phyloP scores from a whole-genome alignment of 257 asterid genomes.

The Gynochthodes officinalis region DNA sequence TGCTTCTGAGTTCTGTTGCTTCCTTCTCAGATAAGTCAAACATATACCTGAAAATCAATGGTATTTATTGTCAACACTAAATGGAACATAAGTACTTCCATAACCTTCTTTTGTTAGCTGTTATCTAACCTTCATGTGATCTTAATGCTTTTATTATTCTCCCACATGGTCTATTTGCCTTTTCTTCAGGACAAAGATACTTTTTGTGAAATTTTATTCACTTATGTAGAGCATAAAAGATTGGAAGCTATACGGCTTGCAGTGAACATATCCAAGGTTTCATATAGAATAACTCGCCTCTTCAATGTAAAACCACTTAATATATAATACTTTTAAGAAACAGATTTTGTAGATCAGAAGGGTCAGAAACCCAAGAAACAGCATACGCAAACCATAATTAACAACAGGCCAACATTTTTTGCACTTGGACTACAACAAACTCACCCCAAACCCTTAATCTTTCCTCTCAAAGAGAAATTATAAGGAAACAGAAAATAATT shows the following conservation, averaged over 20 bases:
- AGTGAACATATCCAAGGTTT: no score
- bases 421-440: neutral
- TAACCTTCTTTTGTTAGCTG: neutral
- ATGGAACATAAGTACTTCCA: neutral
- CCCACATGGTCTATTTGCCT: neutral
- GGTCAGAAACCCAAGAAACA: neutral
- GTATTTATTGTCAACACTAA: neutral
- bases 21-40: conserved; percentile 80
- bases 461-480: neutral
- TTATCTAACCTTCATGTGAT: neutral
- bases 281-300: neutral
- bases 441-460: neutral
- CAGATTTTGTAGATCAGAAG: neutral
- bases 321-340: neutral
- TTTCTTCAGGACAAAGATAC: neutral
- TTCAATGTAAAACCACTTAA: neutral
- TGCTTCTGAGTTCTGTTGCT: conserved; percentile 58
- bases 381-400: neutral
- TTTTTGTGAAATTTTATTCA: neutral
- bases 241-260: neutral
- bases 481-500: neutral
- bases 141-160: neutral
- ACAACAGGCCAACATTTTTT: neutral
- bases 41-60: conserved; percentile 71
- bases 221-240: neutral